A percentile compares a stretch with the other conserved stretches of the same genome.
Conservation (phyloP, 345 rosid genomes). For the Rhodamnia rubescens region DNA sequence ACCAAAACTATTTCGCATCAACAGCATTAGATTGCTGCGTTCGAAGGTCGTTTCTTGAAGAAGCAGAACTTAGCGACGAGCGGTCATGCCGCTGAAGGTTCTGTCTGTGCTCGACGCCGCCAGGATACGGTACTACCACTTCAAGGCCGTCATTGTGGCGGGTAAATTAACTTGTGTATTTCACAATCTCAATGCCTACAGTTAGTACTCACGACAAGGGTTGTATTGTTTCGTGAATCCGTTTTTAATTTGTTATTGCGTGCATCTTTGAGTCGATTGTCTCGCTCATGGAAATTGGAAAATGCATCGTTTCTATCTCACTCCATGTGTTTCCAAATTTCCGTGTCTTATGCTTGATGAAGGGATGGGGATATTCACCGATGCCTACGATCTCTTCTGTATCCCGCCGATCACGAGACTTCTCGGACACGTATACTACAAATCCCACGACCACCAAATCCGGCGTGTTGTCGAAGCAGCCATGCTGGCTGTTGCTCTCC, state of each 20-base stretch:
- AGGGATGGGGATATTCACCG: constrained; percentile 51
- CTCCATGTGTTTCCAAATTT: background rate
- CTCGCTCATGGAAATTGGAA: background rate
- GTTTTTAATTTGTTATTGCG: background rate
- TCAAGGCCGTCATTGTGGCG: background rate
- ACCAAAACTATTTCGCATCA: background rate
- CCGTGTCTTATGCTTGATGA: background rate
- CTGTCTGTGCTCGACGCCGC: background rate
- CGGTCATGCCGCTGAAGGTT: background rate
- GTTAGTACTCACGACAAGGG: background rate
- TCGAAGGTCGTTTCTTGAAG: background rate
- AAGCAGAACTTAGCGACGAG: background rate
- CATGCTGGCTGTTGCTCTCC: constrained; percentile 26
- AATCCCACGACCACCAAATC: background rate
- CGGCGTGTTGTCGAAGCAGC: background rate
- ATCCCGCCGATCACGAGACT: constrained; percentile 28
- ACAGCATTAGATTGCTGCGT: background rate
- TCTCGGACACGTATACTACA: constrained; percentile 24
- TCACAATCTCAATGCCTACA: background rate
- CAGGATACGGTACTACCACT: background rate
- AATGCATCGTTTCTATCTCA: background rate
- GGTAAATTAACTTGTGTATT: background rate
- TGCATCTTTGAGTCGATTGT: background rate
- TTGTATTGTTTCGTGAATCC: background rate
- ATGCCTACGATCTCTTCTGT: constrained; percentile 48